phyloP scores from a whole-genome alignment of 768 basidiomycete species.

The Lactifluus piperatus region DNA sequence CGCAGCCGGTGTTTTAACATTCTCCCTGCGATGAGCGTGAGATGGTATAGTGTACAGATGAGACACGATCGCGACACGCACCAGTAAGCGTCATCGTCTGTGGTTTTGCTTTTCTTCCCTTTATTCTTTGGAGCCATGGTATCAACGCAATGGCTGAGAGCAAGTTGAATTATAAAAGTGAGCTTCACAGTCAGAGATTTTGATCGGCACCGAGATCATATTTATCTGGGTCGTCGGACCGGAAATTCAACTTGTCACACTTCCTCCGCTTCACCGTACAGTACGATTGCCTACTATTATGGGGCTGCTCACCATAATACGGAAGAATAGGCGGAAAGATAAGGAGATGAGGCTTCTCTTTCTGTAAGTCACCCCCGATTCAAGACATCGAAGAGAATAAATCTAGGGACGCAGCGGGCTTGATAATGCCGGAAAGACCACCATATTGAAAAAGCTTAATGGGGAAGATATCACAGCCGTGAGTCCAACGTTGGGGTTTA shows the following conservation, averaged over 20 bases:
- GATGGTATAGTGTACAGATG: conserved; percentile 16
- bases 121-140: conserved; percentile 61
- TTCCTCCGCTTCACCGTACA: too few relatives aligned
- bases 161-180: background rate
- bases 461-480: conserved; percentile 84
- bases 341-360: conserved; percentile 95
- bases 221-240: background rate
- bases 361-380: conserved; percentile 44
- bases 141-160: background rate
- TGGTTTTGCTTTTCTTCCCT: conserved; percentile 82
- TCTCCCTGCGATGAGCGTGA: conserved; percentile 40
- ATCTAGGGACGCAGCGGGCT: conserved; percentile 62
- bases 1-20: conserved; percentile 48
- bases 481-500: conserved; percentile 94
- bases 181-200: background rate
- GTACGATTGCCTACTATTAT: conserved; percentile 35
- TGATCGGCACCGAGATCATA: background rate
- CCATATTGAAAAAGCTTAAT: conserved; percentile 90
- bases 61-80: conserved; percentile 25
- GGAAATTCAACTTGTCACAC: background rate
- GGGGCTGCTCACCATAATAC: conserved; percentile 94
- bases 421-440: conserved; percentile 98
- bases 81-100: conserved; percentile 81
- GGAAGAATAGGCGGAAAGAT: conserved; percentile 93
- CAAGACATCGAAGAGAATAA: background rate